These are phyloP conservation scores for Aspergillaceae sp. DNA, from an alignment of 2,329 filamentous ascomycete genomes.

Conservation along the genomic window DNA sequence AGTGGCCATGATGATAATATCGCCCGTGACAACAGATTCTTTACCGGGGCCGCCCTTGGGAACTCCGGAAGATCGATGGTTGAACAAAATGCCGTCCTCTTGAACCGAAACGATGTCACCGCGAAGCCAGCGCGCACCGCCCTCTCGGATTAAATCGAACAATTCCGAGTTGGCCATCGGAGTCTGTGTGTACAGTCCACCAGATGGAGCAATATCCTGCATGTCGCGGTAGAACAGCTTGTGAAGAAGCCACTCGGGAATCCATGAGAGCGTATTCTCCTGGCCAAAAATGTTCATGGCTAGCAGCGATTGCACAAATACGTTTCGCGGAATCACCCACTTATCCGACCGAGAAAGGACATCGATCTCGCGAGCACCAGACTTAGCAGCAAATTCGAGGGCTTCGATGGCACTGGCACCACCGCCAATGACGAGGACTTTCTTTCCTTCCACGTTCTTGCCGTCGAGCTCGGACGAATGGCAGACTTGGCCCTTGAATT, in stretches of 20 bases:
- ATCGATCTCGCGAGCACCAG: slow-evolving; percentile 58
- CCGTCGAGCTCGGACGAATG: slow-evolving; percentile 70
- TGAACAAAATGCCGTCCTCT: slow-evolving; percentile 59
- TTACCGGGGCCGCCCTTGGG: slow-evolving; percentile 66
- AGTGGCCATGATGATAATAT: slow-evolving; percentile 75
- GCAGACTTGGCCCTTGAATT: slow-evolving; percentile 62
- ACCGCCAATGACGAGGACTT: slow-evolving; percentile 66
- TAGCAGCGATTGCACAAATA: slow-evolving; percentile 63
- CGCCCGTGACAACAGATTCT: slow-evolving; percentile 57
- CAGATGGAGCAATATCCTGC: slow-evolving; percentile 59
- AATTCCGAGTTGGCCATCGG: slow-evolving; percentile 83
- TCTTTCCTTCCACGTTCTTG: slow-evolving; percentile 64
- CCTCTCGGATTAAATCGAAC: slow-evolving; percentile 63
- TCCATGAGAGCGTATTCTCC: slow-evolving; percentile 65
- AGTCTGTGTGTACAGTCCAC: slow-evolving; percentile 71
- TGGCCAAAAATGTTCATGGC: slow-evolving; percentile 71
- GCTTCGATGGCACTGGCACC: slow-evolving; percentile 76
- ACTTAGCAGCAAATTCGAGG: slow-evolving; percentile 64
- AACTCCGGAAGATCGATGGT: slow-evolving; percentile 61
- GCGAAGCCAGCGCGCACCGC: slow-evolving; percentile 68
- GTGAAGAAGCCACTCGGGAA: slow-evolving; percentile 66
- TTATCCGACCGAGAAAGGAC: slow-evolving; percentile 73
- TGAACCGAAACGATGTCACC: slow-evolving; percentile 66
- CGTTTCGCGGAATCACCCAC: slow-evolving; percentile 78
- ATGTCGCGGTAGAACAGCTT: slow-evolving; percentile 79